Conservation (phyloP, 495 filamentous ascomycete genomes). For the Cercophora newfieldiana region DNA sequence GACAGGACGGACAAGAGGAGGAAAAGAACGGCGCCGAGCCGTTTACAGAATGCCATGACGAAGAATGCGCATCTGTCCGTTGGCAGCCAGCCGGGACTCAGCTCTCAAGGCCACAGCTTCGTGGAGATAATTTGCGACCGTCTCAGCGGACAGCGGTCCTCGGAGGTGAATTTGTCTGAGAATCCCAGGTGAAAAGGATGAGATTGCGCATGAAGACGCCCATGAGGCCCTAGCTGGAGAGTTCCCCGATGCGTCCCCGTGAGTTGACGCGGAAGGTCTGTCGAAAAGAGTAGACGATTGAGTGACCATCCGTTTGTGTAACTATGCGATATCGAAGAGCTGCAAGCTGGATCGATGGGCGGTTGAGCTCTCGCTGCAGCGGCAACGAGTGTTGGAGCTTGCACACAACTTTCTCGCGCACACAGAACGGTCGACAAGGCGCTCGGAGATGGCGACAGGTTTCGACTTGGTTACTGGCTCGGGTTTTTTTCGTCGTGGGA, state of each 20-base stretch:
- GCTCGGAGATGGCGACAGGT: too few species aligned
- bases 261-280: not conserved
- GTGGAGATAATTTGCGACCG: too few species aligned
- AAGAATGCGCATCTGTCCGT: not conserved
- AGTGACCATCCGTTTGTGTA: not conserved
- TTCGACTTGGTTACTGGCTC: too few species aligned
- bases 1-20: conserved; percentile 15
- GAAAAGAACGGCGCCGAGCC: conserved; percentile 1
- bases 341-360: not conserved
- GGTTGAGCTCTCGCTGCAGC: not conserved
- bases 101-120: too few species aligned
- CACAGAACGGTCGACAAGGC: too few species aligned
- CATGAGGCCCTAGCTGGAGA: not conserved
- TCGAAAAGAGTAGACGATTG: not conserved
- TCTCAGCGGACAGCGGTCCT: not conserved
- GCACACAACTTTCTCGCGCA: too few species aligned
- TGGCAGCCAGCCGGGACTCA: not conserved
- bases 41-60: conserved; percentile 10
- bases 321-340: not conserved
- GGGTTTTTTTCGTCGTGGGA: too few species aligned
- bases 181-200: not conserved
- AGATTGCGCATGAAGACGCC: not conserved
- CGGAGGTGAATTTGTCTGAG: not conserved
- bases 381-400: too few species aligned
- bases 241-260: not conserved